Evolutionary conservation across 2,329 filamentous ascomycete genomes (phyloP), one percentile per base, ranked within the genome.

Genomic region (Aspergillus oerlinghausenensis): DNA sequence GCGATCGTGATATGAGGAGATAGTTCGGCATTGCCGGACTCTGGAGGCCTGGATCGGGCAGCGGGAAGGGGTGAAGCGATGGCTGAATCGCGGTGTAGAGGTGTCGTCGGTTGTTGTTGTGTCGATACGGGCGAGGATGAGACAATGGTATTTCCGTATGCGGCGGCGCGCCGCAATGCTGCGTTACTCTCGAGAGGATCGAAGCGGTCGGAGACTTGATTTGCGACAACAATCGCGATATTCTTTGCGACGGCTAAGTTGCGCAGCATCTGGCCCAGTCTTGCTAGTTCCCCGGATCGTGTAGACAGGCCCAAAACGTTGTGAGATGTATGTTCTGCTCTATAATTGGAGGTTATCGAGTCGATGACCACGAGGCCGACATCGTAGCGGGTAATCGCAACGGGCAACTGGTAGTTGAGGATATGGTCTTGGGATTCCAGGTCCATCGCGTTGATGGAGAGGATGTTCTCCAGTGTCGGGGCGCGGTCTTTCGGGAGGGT

Each of bases 341-440:
- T 88, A 74, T 94, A 99, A 75, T 99, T 99, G 58, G 94, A 92
- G 0, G 94, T 92, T 28, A 99, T 88, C 4, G 90, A 96, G 76
- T 99, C 94, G 32, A 99, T 77, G 14, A 97, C 82, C 1, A 99
- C 76, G 1, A 99, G 82, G 2, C 93, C 91, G 52, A 96, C 80
- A 59, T 87, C 82, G 72, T 90, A 86, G 49, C 89, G 84, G 62
- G 83, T 78, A 21, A 96, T 85, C 28, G 92, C 87, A 19, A 96
- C 88, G 1, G 94, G 94, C 5, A 97, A 86, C 73, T 99, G 94
- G 74, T 90, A 97, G 62, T 86, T 87, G 26, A 97, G 80, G 68
- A 99, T 96, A 75, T 97, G 93, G 58, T 97, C 93, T 75, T 99
- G 94, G 0, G 89, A 88, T 74, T 97, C 94, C 55, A 97, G 85